Evolutionary conservation across 2,329 filamentous ascomycete species (phyloP).

Genomic region (Phyllosticta paracitricarpa): DNA sequence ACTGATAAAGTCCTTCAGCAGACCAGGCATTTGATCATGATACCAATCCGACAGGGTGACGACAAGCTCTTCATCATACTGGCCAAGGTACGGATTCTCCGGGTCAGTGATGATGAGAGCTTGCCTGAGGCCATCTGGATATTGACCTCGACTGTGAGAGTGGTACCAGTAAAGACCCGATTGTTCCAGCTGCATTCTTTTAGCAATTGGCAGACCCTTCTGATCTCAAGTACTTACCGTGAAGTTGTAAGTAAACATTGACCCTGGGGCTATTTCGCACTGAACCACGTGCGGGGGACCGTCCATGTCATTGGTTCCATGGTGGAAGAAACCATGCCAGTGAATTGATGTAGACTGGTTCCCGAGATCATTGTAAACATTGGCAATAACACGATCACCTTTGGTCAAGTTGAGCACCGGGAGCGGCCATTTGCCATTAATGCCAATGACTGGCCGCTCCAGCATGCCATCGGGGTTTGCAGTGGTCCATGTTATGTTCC

Average conservation of each 20-base stretch:
- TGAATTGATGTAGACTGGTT: conserved; percentile 55
- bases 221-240: conserved; percentile 28
- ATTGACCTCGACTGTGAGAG: conserved; percentile 57
- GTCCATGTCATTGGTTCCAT: conserved; percentile 60
- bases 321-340: conserved; percentile 64
- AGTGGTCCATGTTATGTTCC: conserved; percentile 60
- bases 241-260: conserved; percentile 61
- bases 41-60: conserved; percentile 62
- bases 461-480: conserved; percentile 58
- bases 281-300: conserved; percentile 56
- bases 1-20: conserved; percentile 38
- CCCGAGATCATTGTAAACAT: conserved; percentile 49
- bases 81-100: background rate
- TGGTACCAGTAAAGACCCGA: conserved; percentile 74
- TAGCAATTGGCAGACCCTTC: background rate
- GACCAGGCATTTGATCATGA: conserved; percentile 45
- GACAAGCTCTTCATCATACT: conserved; percentile 52
- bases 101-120: conserved; percentile 57
- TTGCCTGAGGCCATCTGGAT: conserved; percentile 59
- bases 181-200: background rate
- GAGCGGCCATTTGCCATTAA: conserved; percentile 67
- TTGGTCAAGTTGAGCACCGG: conserved; percentile 51
- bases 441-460: conserved; percentile 57
- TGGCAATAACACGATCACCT: conserved; percentile 50
- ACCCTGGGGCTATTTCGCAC: conserved; percentile 54